phyloP scores from a whole-genome alignment of 352 stramenopile species.

The Detonula confervacea region DNA sequence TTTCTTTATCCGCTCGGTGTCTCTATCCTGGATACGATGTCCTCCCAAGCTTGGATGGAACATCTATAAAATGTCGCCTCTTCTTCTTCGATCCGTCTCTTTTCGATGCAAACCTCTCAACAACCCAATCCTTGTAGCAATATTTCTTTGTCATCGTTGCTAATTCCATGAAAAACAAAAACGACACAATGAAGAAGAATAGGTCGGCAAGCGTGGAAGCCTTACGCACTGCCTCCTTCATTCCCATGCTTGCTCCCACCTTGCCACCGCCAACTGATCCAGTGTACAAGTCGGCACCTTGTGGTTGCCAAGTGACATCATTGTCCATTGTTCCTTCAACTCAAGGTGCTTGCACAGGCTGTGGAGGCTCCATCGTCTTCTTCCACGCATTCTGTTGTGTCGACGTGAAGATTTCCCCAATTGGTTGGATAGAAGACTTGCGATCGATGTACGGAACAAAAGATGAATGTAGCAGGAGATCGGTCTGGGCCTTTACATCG shows the following conservation, averaged over 20 bases:
- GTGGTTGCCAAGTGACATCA: too few relatives aligned
- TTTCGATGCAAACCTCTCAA: neutral
- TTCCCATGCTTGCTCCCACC: too few relatives aligned
- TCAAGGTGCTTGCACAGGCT: too few relatives aligned
- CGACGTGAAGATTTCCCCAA: slow-evolving; percentile 22
- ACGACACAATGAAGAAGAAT: neutral
- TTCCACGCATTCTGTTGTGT: neutral
- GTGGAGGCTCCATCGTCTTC: too few relatives aligned
- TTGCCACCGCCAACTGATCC: too few relatives aligned
- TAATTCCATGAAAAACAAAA: neutral
- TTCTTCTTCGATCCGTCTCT: slow-evolving; percentile 7
- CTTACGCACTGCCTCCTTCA: too few relatives aligned
- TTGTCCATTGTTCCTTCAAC: too few relatives aligned
- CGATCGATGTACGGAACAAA: slow-evolving; percentile 28
- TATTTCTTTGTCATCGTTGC: slow-evolving; percentile 3
- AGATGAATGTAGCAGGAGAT: slow-evolving; percentile 13
- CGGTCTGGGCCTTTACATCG: slow-evolving; percentile 4
- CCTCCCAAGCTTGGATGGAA: neutral
- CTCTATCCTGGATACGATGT: neutral
- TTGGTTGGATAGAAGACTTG: neutral
- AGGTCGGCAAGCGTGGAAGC: too few relatives aligned
- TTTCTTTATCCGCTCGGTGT: slow-evolving; percentile 11
- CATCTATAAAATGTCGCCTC: neutral
- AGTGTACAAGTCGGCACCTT: too few relatives aligned
- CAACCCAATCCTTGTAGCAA: slow-evolving; percentile 16